These are phyloP conservation scores for Fomes fomentarius DNA, from an alignment of 1,284 basidiomycete species.

Conservation along the genomic window DNA sequence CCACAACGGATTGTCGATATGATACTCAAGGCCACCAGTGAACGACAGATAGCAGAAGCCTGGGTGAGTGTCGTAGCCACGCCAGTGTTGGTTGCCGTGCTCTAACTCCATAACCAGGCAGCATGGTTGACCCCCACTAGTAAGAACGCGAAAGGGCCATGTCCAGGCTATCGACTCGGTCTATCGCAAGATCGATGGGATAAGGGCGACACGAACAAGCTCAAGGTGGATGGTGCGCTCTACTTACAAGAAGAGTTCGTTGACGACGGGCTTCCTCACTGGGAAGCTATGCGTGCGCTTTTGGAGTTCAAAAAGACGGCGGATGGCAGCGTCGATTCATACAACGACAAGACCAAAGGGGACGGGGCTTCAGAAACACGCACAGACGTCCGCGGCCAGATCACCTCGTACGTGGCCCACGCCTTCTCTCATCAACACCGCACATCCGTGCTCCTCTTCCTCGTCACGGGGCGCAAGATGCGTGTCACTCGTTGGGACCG, in stretches of 20 bases:
- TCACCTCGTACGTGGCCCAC: neutral
- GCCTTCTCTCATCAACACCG: conserved; percentile 1
- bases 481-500: conserved; percentile 3
- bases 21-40: neutral
- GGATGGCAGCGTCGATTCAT: neutral
- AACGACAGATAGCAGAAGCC: neutral
- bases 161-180: neutral
- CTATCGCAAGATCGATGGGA: neutral
- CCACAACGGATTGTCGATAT: neutral
- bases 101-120: neutral
- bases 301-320: conserved; percentile 1
- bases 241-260: neutral
- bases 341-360: neutral
- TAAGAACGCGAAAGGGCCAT: neutral
- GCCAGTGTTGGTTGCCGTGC: neutral
- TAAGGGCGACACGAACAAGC: neutral
- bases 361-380: neutral
- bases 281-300: neutral
- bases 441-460: neutral
- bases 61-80: neutral
- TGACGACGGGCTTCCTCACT: neutral
- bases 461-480: neutral
- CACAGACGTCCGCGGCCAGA: neutral
- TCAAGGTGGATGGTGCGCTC: neutral
- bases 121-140: neutral